Conservation (phyloP, 1,284 basidiomycete species). For the Amylostereum areolatum region DNA sequence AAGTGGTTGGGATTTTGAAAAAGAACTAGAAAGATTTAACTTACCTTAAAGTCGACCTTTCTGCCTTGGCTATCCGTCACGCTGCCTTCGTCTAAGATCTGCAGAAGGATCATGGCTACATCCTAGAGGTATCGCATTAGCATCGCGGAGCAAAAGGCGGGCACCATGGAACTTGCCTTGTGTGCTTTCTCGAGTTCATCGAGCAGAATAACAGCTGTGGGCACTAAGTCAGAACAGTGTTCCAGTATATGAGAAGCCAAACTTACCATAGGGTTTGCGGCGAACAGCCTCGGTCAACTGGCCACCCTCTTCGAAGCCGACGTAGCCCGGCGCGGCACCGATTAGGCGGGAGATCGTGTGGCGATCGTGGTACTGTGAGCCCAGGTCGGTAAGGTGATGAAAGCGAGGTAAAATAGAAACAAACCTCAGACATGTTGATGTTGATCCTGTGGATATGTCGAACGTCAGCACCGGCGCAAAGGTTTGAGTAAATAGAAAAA, state of each 20-base stretch:
- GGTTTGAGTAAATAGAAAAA: constrained; percentile 1
- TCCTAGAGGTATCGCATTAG: constrained; percentile 37
- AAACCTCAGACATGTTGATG: constrained; percentile 82
- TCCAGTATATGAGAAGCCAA: constrained; percentile 2
- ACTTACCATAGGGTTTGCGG: constrained; percentile 71
- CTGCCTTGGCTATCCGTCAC: constrained; percentile 66
- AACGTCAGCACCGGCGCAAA: not conserved
- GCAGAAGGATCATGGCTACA: constrained; percentile 86
- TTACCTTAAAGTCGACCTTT: constrained; percentile 43
- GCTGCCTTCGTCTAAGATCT: constrained; percentile 88
- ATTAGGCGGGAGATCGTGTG: constrained; percentile 89
- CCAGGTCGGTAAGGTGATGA: not conserved
- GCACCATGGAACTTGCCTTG: constrained; percentile 37
- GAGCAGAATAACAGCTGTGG: constrained; percentile 66
- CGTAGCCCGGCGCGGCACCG: constrained; percentile 88
- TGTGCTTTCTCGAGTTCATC: constrained; percentile 94
- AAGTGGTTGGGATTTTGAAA: no score
- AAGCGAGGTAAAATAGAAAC: not conserved
- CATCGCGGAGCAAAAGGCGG: not conserved
- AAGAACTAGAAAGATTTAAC: not conserved
- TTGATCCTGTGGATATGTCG: constrained; percentile 51
- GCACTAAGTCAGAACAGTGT: constrained; percentile 1
- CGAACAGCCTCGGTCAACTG: constrained; percentile 80
- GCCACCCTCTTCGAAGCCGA: constrained; percentile 91
- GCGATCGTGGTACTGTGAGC: constrained; percentile 70